Evolutionary conservation across 306 rosid species (phyloP).

Genomic region (Casuarina equisetifolia): DNA sequence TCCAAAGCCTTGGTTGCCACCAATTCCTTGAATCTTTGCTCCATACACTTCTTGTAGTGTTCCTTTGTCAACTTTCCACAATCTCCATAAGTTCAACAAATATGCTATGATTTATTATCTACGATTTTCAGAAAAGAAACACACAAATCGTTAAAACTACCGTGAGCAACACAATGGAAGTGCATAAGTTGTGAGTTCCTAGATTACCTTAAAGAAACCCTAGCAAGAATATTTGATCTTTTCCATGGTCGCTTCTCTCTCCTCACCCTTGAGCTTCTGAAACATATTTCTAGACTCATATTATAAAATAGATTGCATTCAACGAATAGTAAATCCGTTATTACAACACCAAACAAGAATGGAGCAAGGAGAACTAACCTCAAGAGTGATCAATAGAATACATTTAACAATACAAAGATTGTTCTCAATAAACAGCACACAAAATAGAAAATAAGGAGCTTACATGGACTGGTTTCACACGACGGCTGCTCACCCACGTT

Average conservation of each 20-base stretch:
- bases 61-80: constrained; percentile 73
- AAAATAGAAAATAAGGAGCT: no score
- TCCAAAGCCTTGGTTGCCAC: constrained; percentile 61
- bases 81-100: constrained; percentile 66
- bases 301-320: no score
- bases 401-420: no score
- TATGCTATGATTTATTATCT: constrained; percentile 75
- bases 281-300: no score
- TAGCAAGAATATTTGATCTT: constrained; percentile 87
- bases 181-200: not conserved
- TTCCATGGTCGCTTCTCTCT: constrained; percentile 52
- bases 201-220: constrained; percentile 92
- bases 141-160: not conserved
- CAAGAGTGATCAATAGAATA: no score
- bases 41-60: constrained; percentile 75
- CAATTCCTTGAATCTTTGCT: constrained; percentile 61
- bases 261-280: constrained; percentile 70
- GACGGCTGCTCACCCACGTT: no score
- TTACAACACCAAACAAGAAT: no score
- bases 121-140: constrained; percentile 6
- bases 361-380: no score
- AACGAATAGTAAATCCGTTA: no score
- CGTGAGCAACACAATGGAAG: not conserved
- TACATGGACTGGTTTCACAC: no score
- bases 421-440: no score